Evolutionary conservation across 495 filamentous ascomycete species (phyloP), one percentile per base, ranked within the genome.

Genomic region (Hypoxylon rickii): DNA sequence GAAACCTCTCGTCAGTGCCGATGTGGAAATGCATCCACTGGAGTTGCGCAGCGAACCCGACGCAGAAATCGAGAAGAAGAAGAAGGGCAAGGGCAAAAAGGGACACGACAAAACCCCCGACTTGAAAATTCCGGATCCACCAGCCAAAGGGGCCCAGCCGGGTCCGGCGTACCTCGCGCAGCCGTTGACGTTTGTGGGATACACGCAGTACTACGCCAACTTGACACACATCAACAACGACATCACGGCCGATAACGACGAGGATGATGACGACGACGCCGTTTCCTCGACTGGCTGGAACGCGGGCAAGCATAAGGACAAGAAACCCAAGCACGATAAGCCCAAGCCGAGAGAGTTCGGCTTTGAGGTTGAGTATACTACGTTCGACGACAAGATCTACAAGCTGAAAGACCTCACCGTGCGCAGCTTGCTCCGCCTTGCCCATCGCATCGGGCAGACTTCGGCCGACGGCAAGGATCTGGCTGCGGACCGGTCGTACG

Each of bases 81-180:
- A 79, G 19, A 79, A 80, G 58, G 76, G 81, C 36, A 78, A 81
- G 46, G 72, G 69, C 78, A 82, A 51, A 76, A 82, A n/a, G n/a
- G n/a, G n/a, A n/a, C n/a, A n/a, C n/a, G 40, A 76, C 85, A 6
- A 64, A 82, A 4, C 80, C n/a, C n/a, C n/a, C n/a, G n/a, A n/a
- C n/a, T n/a, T 93, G 57, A 74, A 74, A 40, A 67, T 92, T 2
- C 94, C 94, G 0, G 67, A 81, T 5, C 79, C 85, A 1, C 94
- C 94, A 8, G 84, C 90, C 1, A 83, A 85, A 60, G 79, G 82
- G 3, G 67, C 87, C 18, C 84, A 85, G 7, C 95, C 94, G 0
- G 94, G 94, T 1, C 94, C 94, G 0, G 95, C 90, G 2, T 97
- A 99, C 70, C 93, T 87, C 2, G 85, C 88, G 21, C 95, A 99